Evolutionary conservation across 371 early-diverging fungal genomes (phyloP).

Genomic region (Mycotypha africana): DNA sequence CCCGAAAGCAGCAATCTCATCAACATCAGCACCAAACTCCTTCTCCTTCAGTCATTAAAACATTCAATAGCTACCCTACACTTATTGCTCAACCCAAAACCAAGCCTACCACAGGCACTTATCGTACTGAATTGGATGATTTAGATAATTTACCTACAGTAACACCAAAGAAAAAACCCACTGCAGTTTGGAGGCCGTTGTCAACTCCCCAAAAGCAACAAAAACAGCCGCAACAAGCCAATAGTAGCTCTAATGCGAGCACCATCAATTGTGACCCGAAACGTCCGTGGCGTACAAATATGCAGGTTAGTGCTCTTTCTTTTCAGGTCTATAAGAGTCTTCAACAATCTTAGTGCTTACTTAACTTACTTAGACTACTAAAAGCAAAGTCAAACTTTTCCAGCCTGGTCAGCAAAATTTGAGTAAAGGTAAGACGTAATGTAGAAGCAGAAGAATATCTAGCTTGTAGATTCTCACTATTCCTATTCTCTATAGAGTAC

Average conservation of each 20-base stretch:
- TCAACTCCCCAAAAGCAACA: no score
- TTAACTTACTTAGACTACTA: no score
- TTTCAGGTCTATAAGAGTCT: no score
- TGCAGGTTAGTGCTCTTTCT: constrained; percentile 18
- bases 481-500: constrained; percentile 15
- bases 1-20: no score
- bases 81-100: constrained; percentile 18
- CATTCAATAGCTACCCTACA: constrained; percentile 7
- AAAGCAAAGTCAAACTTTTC: constrained; percentile 17
- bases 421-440: constrained; percentile 17
- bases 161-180: neutral
- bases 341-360: no score
- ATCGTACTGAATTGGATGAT: constrained; percentile 27
- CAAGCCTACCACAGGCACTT: constrained; percentile 5
- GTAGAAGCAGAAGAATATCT: no score
- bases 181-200: neutral
- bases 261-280: no score
- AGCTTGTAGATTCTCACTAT: no score
- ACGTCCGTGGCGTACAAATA: constrained; percentile 26
- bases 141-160: no score
- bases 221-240: no score
- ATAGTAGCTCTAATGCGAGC: no score
- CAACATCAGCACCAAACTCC: no score
- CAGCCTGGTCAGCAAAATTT: constrained; percentile 14
- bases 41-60: neutral